Conservation (phyloP, 179 eudicot genomes). For the Sideroxylon spinosum region DNA sequence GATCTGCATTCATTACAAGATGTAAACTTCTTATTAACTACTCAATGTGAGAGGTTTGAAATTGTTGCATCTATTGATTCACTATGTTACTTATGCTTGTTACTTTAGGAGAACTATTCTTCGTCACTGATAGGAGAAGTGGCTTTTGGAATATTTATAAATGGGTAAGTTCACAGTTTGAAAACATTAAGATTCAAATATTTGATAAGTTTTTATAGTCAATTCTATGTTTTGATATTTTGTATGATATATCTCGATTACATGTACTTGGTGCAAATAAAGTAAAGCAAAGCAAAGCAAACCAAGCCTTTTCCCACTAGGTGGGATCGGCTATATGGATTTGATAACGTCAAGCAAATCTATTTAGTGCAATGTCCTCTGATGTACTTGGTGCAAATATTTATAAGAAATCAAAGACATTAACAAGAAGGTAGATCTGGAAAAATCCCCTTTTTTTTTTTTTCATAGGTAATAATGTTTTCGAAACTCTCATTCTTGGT, state of each 20-base stretch:
- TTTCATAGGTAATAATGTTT: not conserved
- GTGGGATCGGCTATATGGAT: too few species aligned
- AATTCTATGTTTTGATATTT: not conserved
- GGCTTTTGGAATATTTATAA: conserved; percentile 96
- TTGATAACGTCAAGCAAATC: too few species aligned
- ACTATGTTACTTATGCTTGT: conserved; percentile 1
- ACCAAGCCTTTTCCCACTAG: too few species aligned
- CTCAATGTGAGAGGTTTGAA: not conserved
- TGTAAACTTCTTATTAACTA: not conserved
- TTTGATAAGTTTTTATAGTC: not conserved
- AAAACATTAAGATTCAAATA: not conserved
- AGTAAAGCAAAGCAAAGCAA: too few species aligned
- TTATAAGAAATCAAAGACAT: not conserved
- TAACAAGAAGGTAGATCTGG: not conserved
- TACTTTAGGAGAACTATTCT: conserved; percentile 82
- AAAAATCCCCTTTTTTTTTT: not conserved
- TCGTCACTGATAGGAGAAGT: conserved; percentile 76
- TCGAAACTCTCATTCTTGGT: not conserved
- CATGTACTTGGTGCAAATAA: not conserved
- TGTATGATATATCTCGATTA: not conserved
- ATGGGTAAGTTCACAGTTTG: conserved; percentile 53
- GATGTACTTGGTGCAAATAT: not conserved
- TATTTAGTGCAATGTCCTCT: too few species aligned
- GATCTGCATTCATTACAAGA: not conserved
- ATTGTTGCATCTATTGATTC: conserved; percentile 15